Base-by-base conservation (phyloP, 768 basidiomycete genomes). In the Russula lepida region DNA sequence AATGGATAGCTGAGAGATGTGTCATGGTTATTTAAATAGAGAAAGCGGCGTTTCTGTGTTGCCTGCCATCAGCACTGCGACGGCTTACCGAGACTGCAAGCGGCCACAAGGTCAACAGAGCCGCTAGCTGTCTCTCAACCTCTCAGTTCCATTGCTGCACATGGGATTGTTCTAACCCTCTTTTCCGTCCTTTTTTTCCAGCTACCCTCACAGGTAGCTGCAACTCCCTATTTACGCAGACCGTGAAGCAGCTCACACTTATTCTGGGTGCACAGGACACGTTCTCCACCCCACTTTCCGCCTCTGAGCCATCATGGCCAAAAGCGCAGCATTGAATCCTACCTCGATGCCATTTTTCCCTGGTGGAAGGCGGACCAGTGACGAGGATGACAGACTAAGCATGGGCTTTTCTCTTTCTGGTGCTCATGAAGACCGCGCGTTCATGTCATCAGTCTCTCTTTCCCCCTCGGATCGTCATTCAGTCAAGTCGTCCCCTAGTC, bases 291-390 rank as follows among this genome's bases (percentile, higher is more conserved):
- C 28, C 28, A 63, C 52, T 27, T 52, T 54, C 62, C 32, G 49
- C 51, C 59, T 60, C 58, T 55, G 55, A 56, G 58, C 57, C 55
- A 59, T 58, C 56, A 88, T 89, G 85, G 84, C 86, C 64, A 84
- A 83, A 79, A 88, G 84, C 68, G 85, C 82, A 69, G 79, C 86
- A 62, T 76, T 91, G 68, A 90, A 91, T 73, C 88, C 89, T 65
- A 79, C 88, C 64, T 92, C 89, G 60, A 84, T 84, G 71, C 89
- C 89, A 54, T 92, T 92, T 80, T 89, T 89, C 72, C 89, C 89
- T 63, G 86, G 86, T 57, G 80, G 77, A 68, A 68, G 82, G 67
- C 83, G 84, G 65, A 69, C 77, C 66, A 75, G 70, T 68, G 84
- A 84, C 59, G 83, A 85, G 60, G 84, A 85, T 56, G 75, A 74